These are phyloP conservation scores for Nicotiana knightiana DNA, from an alignment of 257 asterid species.

Conservation along the genomic window DNA sequence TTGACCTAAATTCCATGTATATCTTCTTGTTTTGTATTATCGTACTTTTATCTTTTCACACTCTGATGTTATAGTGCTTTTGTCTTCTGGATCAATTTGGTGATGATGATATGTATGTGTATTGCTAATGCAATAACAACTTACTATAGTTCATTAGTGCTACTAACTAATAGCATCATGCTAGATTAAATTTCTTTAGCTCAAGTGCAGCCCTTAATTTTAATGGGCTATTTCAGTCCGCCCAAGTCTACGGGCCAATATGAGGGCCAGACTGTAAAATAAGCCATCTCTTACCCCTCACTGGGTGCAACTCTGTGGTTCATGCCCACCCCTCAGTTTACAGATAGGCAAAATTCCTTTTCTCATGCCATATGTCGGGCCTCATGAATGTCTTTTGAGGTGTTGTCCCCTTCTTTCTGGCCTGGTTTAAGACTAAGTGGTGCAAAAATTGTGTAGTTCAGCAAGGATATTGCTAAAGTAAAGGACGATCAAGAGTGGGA, in stretches of 20 bases:
- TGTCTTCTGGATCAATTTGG: neutral
- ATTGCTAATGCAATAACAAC: neutral
- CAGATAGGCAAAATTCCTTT: neutral
- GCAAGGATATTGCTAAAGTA: constrained; percentile 92
- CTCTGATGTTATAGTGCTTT: neutral
- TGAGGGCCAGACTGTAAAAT: neutral
- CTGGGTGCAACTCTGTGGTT: neutral
- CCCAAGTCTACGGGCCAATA: neutral
- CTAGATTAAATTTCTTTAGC: neutral
- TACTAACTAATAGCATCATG: neutral
- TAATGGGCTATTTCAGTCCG: neutral
- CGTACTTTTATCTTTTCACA: neutral
- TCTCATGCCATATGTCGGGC: neutral
- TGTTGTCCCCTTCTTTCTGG: neutral
- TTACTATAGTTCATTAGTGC: neutral
- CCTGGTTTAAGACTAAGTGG: constrained; percentile 8
- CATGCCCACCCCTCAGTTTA: neutral
- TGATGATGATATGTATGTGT: neutral
- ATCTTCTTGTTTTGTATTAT: neutral
- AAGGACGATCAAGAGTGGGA: constrained; percentile 96
- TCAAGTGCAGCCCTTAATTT: neutral
- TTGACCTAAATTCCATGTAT: neutral
- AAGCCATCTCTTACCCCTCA: neutral
- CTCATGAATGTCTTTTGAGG: neutral
- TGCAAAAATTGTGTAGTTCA: constrained; percentile 27